Evolutionary conservation across 1,284 basidiomycete genomes (phyloP).

Genomic region (Boletus putidus): DNA sequence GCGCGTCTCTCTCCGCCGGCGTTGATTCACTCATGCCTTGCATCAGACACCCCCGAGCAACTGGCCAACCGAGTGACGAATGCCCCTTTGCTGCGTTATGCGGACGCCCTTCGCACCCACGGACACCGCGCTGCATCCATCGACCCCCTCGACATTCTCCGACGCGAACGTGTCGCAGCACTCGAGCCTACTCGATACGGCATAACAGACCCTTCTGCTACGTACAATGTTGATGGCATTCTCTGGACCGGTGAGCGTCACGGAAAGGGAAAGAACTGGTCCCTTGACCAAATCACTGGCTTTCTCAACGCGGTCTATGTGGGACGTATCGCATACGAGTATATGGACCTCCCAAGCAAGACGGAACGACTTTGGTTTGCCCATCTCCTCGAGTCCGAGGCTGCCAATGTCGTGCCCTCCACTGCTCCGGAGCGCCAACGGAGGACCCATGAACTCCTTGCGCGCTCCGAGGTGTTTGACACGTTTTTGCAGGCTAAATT

Average conservation of each 20-base stretch:
- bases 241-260: constrained; percentile 61
- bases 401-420: constrained; percentile 26
- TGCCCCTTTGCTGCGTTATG: constrained; percentile 79
- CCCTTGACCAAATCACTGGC: constrained; percentile 64
- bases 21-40: constrained; percentile 1
- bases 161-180: constrained; percentile 81
- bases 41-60: constrained; percentile 71
- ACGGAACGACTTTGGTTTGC: constrained; percentile 84
- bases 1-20: not conserved
- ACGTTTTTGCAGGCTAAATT: constrained; percentile 80
- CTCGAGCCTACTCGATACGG: constrained; percentile 80
- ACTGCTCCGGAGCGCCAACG: constrained; percentile 40
- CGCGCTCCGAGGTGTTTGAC: constrained; percentile 78
- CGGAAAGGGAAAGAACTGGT: constrained; percentile 53
- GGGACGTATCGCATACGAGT: constrained; percentile 85
- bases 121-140: constrained; percentile 81
- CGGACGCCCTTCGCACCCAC: constrained; percentile 79
- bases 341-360: constrained; percentile 82
- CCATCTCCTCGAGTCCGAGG: constrained; percentile 70
- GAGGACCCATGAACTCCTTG: constrained; percentile 68
- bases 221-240: constrained; percentile 78
- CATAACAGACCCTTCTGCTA: constrained; percentile 50
- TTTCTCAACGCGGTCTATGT: constrained; percentile 77
- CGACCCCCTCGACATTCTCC: constrained; percentile 83
- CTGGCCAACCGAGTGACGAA: constrained; percentile 74